Percentiles rank a stretch among this genome's conserved stretches.
Conservation (phyloP, 2,329 filamentous ascomycete species). For the Botrytis byssoidea region DNA sequence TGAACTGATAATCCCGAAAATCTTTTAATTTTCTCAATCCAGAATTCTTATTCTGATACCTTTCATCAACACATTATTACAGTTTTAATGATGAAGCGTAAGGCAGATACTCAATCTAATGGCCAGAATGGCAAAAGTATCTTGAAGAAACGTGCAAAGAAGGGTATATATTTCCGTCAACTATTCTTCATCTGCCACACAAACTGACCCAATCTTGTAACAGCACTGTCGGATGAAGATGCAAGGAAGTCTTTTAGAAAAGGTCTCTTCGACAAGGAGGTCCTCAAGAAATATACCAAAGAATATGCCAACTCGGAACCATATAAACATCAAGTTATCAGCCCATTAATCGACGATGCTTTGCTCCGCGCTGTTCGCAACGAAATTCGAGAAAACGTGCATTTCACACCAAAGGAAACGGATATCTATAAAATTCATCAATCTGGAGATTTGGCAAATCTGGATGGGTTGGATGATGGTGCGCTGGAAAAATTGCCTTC, state of each 20-base stretch:
- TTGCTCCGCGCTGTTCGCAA: constrained; percentile 82
- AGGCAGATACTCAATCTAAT: constrained; percentile 50
- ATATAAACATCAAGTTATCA: constrained; percentile 93
- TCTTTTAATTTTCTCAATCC: neutral
- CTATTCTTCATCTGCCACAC: constrained; percentile 21
- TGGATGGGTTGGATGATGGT: constrained; percentile 86
- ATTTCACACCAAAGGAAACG: constrained; percentile 97
- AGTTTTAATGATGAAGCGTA: constrained; percentile 55
- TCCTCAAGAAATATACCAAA: constrained; percentile 57
- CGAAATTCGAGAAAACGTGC: constrained; percentile 87
- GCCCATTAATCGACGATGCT: constrained; percentile 71
- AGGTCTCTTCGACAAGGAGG: constrained; percentile 61
- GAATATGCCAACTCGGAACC: constrained; percentile 64
- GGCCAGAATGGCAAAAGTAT: constrained; percentile 43
- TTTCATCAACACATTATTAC: constrained; percentile 1
- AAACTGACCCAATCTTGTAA: constrained; percentile 25
- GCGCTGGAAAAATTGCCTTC: constrained; percentile 85
- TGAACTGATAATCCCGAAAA: constrained; percentile 18
- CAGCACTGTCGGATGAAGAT: constrained; percentile 38
- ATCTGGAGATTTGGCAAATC: constrained; percentile 93
- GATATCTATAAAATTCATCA: constrained; percentile 99
- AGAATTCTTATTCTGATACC: neutral
- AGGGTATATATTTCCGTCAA: constrained; percentile 38
- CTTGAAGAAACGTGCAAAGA: constrained; percentile 53
- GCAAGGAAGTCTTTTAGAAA: constrained; percentile 54